Evolutionary conservation across 208 protist species (phyloP), one percentile per base, ranked within the genome.

Genomic region (Acanthamoeba castellanii): DNA sequence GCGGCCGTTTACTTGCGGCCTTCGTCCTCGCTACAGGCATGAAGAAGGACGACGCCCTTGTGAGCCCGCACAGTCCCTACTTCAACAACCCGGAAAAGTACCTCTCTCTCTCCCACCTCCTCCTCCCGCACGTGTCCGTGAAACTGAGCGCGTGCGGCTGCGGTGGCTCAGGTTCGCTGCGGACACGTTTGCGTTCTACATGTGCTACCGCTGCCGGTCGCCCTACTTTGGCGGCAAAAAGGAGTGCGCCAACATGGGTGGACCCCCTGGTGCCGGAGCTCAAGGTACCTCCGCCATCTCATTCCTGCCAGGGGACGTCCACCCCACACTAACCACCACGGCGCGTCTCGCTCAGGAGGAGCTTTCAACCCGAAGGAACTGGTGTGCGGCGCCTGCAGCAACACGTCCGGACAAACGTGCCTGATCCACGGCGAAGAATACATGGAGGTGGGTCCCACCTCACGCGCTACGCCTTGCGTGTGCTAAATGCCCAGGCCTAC

Each of bases 151-250:
- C n/a, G 20, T 3, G 0, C 30, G 0, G 6, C 37, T 16, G 37
- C 8, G 30, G 70, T 20, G 13, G n/a, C 5, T 6, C 70, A 78
- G 81, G 34, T 89, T 47, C 55, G 81, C 37, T 9, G 7, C 57
- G 55, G 81, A 89, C 81, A 89, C 81, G 5, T 89, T 89, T 59
- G 81, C 81, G 18, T 89, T 66, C 34, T 61, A 61, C 45, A 57
- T 89, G 81, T 89, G 81, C 42, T 89, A 59, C 81, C 81, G 81
- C 81, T 89, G 81, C 47, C n/a, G 81, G 25, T 66, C 50, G 30
- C 81, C 81, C 27, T 89, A 89, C 81, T 89, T 61, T 89, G 81
- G 81, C 27, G 81, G 81, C 81, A 89, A 89, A 27, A 89, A 89
- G 81, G 81, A 89, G 55, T 89, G 81, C 55, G 81, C 70, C 70